A percentile compares a stretch with the other conserved stretches of the same genome.
These are phyloP conservation scores for Neostapfia colusana DNA, from an alignment of 176 grass and related monocot genomes.

Conservation along the genomic window DNA sequence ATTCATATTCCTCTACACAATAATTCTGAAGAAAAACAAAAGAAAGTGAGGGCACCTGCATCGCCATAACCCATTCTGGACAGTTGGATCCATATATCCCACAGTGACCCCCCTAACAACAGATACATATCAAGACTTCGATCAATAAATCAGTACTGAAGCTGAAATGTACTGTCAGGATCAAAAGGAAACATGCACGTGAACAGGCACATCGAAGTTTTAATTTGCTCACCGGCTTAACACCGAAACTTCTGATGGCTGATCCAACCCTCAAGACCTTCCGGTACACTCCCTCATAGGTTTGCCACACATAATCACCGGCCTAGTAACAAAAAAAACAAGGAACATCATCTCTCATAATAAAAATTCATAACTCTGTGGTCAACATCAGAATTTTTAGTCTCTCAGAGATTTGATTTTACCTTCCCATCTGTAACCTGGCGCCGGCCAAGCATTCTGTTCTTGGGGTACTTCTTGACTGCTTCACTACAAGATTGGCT, in stretches of 20 bases:
- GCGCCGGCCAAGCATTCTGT: conserved; percentile 82
- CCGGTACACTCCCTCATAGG: conserved; percentile 73
- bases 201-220: not conserved
- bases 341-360: not conserved
- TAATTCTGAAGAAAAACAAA: not conserved
- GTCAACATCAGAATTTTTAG: not conserved
- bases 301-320: conserved; percentile 73
- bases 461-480: conserved; percentile 64
- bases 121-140: not conserved
- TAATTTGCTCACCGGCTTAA: conserved; percentile 49
- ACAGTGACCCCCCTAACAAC: conserved; percentile 70
- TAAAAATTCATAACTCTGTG: not conserved
- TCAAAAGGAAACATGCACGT: not conserved
- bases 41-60: conserved; percentile 61
- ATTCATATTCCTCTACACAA: not conserved
- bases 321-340: conserved; percentile 46
- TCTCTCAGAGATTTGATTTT: not conserved
- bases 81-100: conserved; percentile 96
- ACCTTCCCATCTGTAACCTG: conserved; percentile 74
- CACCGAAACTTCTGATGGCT: conserved; percentile 50
- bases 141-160: not conserved
- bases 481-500: conserved; percentile 46
- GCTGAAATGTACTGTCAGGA: not conserved
- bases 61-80: conserved; percentile 94
- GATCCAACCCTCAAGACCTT: conserved; percentile 60